These are phyloP conservation scores for Omphalotus olearius DNA, from an alignment of 1,284 basidiomycete species.

Conservation along the genomic window DNA sequence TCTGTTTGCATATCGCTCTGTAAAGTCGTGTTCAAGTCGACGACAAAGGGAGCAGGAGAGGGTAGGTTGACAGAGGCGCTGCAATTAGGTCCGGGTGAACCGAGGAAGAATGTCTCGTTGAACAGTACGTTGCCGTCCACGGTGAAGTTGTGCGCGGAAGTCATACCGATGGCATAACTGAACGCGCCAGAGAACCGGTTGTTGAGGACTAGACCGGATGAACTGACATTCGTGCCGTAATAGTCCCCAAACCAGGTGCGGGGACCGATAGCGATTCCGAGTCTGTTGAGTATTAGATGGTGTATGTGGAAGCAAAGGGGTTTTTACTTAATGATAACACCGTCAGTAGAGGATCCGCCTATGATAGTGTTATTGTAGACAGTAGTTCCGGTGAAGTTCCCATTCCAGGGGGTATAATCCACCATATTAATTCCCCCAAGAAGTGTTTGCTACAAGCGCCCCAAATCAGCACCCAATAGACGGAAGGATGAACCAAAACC, in stretches of 20 bases:
- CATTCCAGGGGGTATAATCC: constrained; percentile 68
- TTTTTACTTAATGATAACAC: constrained; percentile 65
- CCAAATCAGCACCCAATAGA: neutral
- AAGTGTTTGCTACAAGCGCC: constrained; percentile 48
- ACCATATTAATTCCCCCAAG: constrained; percentile 83
- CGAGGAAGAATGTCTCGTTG: constrained; percentile 77
- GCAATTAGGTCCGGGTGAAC: constrained; percentile 68
- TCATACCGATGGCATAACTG: constrained; percentile 66
- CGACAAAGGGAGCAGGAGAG: constrained; percentile 52
- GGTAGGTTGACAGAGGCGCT: constrained; percentile 47
- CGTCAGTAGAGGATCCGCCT: constrained; percentile 63
- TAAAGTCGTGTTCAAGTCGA: constrained; percentile 42
- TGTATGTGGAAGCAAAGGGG: neutral
- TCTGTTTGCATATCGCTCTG: constrained; percentile 44
- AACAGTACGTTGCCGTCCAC: constrained; percentile 60
- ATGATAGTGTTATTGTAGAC: constrained; percentile 70
- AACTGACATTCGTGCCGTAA: constrained; percentile 57
- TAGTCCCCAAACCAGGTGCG: constrained; percentile 71
- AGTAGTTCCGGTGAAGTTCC: constrained; percentile 64
- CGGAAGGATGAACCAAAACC: constrained; percentile 15
- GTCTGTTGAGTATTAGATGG: constrained; percentile 30
- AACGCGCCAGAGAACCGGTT: constrained; percentile 75
- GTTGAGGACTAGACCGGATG: constrained; percentile 55
- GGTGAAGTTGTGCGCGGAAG: constrained; percentile 62
- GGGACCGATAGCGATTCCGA: constrained; percentile 78